phyloP scores from a whole-genome alignment of 345 rosid genomes.

The Cardiospermum halicacabum region DNA sequence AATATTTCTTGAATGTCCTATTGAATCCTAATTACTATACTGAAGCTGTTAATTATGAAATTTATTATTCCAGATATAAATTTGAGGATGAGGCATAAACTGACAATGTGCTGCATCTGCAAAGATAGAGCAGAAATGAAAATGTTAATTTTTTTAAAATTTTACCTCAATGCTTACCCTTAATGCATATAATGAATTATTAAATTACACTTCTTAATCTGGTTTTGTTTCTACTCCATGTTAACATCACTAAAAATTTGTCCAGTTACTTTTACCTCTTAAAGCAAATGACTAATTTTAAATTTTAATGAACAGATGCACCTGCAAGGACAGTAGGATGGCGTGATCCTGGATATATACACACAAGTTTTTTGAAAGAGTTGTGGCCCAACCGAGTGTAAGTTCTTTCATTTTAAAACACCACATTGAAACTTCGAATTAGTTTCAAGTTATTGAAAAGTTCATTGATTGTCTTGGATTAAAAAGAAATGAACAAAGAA shows the following conservation, averaged over 20 bases:
- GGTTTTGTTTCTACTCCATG: neutral
- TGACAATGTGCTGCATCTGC: neutral
- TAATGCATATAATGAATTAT: neutral
- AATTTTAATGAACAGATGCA: conserved; percentile 29
- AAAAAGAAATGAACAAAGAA: neutral
- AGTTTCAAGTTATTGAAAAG: neutral
- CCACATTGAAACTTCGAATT: neutral
- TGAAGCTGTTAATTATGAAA: neutral
- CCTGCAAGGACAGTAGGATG: conserved; percentile 77
- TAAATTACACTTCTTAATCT: neutral
- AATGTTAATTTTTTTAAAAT: neutral
- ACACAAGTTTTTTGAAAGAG: conserved; percentile 64
- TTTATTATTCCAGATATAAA: no score
- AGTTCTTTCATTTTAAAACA: conserved; percentile 12
- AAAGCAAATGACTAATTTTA: conserved; percentile 4
- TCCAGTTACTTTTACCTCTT: neutral
- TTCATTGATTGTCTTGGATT: neutral
- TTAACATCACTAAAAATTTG: neutral
- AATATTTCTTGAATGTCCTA: neutral
- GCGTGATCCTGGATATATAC: conserved; percentile 81
- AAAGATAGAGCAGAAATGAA: neutral
- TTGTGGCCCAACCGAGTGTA: conserved; percentile 60
- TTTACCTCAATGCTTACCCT: no score
- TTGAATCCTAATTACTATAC: neutral
- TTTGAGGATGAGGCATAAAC: neutral